Conservation (phyloP, 148 eudicot species). For the Dysphania ambrosioides region DNA sequence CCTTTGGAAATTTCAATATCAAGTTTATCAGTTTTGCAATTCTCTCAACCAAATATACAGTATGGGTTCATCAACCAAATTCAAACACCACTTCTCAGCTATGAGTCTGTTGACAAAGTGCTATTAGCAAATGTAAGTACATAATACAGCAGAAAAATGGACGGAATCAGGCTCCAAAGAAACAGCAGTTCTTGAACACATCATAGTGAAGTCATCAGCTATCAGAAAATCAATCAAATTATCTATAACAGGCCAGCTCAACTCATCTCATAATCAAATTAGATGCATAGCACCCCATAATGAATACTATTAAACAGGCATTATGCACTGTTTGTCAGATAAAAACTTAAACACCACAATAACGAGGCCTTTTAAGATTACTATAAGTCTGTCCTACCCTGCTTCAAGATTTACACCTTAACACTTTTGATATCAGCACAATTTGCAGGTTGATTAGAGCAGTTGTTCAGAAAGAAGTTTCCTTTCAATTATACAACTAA, state of each 20-base stretch:
- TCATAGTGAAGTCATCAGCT: background rate
- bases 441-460: background rate
- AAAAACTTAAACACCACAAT: background rate
- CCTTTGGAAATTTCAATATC: too few species aligned
- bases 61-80: background rate
- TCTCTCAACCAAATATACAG: background rate
- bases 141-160: background rate
- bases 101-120: background rate
- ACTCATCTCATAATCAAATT: background rate
- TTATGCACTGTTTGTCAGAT: background rate
- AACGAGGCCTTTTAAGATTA: background rate
- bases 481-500: background rate
- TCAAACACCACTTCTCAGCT: background rate
- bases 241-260: background rate
- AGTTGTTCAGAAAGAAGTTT: background rate
- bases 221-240: too few species aligned
- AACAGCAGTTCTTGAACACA: background rate
- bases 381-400: background rate
- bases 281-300: background rate
- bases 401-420: background rate
- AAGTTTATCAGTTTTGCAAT: too few species aligned
- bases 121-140: background rate
- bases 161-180: background rate
- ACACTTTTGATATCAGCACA: too few species aligned
- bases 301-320: background rate